Percentiles rank a stretch among this genome's conserved stretches.
Evolutionary conservation across 768 basidiomycete genomes (phyloP).

Genomic region (Mycena galericulata): DNA sequence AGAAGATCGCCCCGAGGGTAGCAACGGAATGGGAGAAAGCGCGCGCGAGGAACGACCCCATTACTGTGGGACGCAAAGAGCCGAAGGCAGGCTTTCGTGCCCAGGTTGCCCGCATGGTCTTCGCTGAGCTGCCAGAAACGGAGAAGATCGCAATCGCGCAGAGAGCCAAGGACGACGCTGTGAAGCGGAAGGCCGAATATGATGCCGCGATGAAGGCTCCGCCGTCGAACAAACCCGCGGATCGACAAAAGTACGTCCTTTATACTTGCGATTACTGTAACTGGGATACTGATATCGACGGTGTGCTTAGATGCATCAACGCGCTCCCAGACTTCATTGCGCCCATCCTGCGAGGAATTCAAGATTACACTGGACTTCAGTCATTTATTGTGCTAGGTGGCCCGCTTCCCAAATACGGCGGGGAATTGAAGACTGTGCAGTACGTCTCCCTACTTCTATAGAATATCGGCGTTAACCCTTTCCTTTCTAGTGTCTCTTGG

Average conservation of each 20-base stretch:
- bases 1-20: neutral
- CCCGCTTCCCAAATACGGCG: neutral
- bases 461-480: too few relatives aligned
- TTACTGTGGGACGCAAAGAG: neutral
- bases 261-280: neutral
- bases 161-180: neutral
- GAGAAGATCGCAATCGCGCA: neutral
- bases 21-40: neutral
- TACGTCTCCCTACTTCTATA: neutral
- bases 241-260: neutral
- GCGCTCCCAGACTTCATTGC: neutral
- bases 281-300: neutral
- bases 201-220: neutral
- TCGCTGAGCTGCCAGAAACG: neutral
- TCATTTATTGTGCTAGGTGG: neutral
- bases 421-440: neutral
- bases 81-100: conserved; percentile 4
- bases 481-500: too few relatives aligned
- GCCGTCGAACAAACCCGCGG: neutral
- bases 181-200: neutral
- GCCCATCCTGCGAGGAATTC: neutral
- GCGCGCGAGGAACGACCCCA: neutral
- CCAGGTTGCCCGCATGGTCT: neutral
- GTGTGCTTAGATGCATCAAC: neutral
- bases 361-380: neutral